Evolutionary conservation across 129 eudicot species (phyloP).

Genomic region (Daucus carota): DH1_v3.0 NC_030381.2:34320001-34320500

Average conservation of each 20-base stretch:
- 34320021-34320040: too few relatives aligned
- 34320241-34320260: not conserved
- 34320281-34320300: not conserved
- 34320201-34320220: not conserved
- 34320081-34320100: too few relatives aligned
- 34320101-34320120: too few relatives aligned
- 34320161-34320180: not conserved
- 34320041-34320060: too few relatives aligned
- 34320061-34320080: too few relatives aligned
- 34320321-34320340: not conserved
- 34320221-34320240: not conserved
- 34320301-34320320: not conserved
- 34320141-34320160: too few relatives aligned
- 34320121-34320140: too few relatives aligned
- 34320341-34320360: not conserved
- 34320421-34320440: constrained; percentile 91
- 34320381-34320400: constrained; percentile 50
- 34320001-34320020: too few relatives aligned
- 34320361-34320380: not conserved
- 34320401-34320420: constrained; percentile 63
- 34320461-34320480: constrained; percentile 75
- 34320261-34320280: not conserved
- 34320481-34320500: constrained; percentile 63
- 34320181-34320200: not conserved
- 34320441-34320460: constrained; percentile 76